A percentile compares a stretch with the other conserved stretches of the same genome.
phyloP scores from a whole-genome alignment of 2,329 filamentous ascomycete species.

The Aspergillus hortae region DNA sequence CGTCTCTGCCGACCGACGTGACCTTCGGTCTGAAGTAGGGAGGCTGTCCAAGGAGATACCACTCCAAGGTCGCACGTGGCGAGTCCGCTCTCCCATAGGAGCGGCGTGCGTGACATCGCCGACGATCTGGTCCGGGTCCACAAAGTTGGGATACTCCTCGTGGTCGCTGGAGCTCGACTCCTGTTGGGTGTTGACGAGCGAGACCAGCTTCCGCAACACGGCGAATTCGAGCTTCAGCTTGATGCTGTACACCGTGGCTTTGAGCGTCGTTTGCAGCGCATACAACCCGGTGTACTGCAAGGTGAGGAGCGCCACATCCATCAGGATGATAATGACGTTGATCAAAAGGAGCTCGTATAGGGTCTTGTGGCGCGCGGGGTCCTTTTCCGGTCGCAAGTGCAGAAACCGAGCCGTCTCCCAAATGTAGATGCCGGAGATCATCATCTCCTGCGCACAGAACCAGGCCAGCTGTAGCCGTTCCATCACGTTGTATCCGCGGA shows the following conservation, averaged over 20 bases:
- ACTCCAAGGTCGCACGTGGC: slow-evolving; percentile 18
- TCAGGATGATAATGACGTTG: slow-evolving; percentile 46
- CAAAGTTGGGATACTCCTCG: slow-evolving; percentile 39
- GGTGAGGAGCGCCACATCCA: slow-evolving; percentile 45
- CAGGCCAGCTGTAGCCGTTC: slow-evolving; percentile 42
- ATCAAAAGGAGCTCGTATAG: slow-evolving; percentile 49
- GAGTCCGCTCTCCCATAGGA: slow-evolving; percentile 10
- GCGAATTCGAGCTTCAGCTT: slow-evolving; percentile 50
- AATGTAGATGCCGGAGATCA: slow-evolving; percentile 51
- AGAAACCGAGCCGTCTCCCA: slow-evolving; percentile 49
- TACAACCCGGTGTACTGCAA: slow-evolving; percentile 43
- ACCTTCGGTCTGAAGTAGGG: slow-evolving; percentile 20
- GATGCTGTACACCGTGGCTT: slow-evolving; percentile 46
- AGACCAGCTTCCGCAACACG: slow-evolving; percentile 43
- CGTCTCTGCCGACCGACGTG: slow-evolving; percentile 15
- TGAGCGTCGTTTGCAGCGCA: slow-evolving; percentile 44
- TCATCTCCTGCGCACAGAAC: slow-evolving; percentile 44
- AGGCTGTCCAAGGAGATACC: slow-evolving; percentile 29
- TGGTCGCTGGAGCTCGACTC: slow-evolving; percentile 29
- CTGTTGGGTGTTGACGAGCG: slow-evolving; percentile 33
- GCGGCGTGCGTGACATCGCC: slow-evolving; percentile 37
- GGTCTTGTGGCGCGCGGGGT: slow-evolving; percentile 36
- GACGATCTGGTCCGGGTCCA: slow-evolving; percentile 37
- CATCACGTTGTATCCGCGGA: slow-evolving; percentile 42
- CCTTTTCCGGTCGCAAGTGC: slow-evolving; percentile 29